Conservation (phyloP, 2,329 filamentous ascomycete species). For the Claviceps pazoutovae region DNA sequence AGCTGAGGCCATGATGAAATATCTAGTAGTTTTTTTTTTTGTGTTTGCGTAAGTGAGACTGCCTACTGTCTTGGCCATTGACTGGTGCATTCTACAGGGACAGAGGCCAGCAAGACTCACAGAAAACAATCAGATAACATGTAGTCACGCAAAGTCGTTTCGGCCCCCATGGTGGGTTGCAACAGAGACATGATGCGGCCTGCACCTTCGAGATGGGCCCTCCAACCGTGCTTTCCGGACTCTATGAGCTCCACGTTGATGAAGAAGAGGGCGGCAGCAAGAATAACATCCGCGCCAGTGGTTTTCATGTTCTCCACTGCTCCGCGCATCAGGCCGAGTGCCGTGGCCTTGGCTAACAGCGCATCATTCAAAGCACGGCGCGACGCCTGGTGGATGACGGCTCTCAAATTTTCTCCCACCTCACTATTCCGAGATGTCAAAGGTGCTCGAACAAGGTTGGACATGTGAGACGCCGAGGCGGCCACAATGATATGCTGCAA, state of each 20-base stretch:
- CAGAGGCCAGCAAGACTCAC: conserved; percentile 12
- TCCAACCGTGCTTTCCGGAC: conserved; percentile 33
- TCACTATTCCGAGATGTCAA: conserved; percentile 7
- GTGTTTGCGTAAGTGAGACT: background rate
- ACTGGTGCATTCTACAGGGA: background rate
- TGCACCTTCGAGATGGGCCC: conserved; percentile 32
- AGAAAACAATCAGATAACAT: conserved; percentile 35
- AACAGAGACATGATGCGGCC: conserved; percentile 29
- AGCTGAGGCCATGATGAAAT: conserved; percentile 31
- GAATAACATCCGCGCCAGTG: conserved; percentile 25
- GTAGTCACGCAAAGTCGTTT: conserved; percentile 27
- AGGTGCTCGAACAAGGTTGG: conserved; percentile 24
- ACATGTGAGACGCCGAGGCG: conserved; percentile 34
- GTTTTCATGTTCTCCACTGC: conserved; percentile 25
- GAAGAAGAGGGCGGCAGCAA: conserved; percentile 34
- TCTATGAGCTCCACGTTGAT: conserved; percentile 37
- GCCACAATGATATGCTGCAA: conserved; percentile 34
- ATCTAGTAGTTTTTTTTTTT: conserved; percentile 19
- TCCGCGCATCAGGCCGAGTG: conserved; percentile 25
- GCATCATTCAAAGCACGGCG: conserved; percentile 26
- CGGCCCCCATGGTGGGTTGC: conserved; percentile 17
- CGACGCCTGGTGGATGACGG: conserved; percentile 11
- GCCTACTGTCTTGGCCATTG: background rate
- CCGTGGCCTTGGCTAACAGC: conserved; percentile 30
- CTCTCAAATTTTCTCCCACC: background rate